Evolutionary conservation across 257 asterid genomes (phyloP), one percentile per base, ranked within the genome.

Genomic region (Nicotiana sylvestris): DNA sequence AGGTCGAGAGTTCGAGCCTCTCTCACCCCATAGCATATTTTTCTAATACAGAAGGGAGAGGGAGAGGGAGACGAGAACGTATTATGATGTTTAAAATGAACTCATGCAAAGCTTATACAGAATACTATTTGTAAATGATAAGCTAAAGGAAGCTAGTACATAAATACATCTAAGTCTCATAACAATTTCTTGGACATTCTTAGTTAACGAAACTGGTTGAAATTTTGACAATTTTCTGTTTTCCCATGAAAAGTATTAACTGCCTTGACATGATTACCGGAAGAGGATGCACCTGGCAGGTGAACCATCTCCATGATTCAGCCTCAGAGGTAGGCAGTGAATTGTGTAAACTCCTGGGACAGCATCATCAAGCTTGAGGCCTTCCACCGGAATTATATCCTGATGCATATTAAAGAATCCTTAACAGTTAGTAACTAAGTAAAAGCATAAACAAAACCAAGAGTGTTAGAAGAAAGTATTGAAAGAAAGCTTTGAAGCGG

Each of bases 251-350:
- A 35, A 80, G 51, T 60, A 16, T 17, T 7, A 39, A 13, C 35
- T 46, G 6, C 15, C 39, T 46, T 68, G 13, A 51, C 57, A 61
- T 46, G n/a, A 43, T 69, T 32, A 84, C 66, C 13, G 10, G 83
- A 85, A 55, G 37, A 88, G 89, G 82, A 86, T 86, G 87, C 91
- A 86, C 66, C 91, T 86, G 0, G 82, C 84, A 5, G 91, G 91
- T 27, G 88, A 49, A 60, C 80, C 89, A 51, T 85, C 85, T 3
- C 85, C 86, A 66, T 55, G 56, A 17, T 70, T 56, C 33, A 88
- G 0, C 81, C 83, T 84, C 35, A 88, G 3, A 0, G 88, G 89
- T 17, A 88, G 82, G 51, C 91, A 88, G 62, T 87, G 83, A 81
- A 88, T 65, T 9, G 82, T 81, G 84, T 86, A 83, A 67, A n/a